Evolutionary conservation across 73 alveolate genomes (phyloP).

Genomic region (Breviolum minutum): DNA sequence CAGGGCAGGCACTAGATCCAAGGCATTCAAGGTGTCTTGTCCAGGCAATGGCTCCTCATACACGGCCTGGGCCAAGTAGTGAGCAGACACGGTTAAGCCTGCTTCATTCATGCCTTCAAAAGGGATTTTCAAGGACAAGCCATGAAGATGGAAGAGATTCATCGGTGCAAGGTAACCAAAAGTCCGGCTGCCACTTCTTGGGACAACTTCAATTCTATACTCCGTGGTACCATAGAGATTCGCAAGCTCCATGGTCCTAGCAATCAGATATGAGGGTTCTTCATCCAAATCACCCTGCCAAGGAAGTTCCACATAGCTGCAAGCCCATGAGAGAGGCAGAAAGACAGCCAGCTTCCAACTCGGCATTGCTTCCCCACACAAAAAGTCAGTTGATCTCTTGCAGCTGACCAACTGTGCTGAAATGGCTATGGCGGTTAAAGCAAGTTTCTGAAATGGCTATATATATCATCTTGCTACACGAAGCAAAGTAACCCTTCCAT

Average conservation of each 20-base stretch:
- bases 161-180: constrained; percentile 27
- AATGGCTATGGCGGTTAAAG: no score
- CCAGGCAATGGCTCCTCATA: constrained; percentile 50
- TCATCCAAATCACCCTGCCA: neutral
- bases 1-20: constrained; percentile 22
- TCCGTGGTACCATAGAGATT: constrained; percentile 10
- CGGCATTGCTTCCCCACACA: neutral
- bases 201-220: constrained; percentile 53
- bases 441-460: no score
- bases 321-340: constrained; percentile 44
- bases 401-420: no score
- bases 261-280: constrained; percentile 31
- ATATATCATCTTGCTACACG: no score
- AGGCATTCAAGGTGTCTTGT: neutral
- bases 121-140: neutral
- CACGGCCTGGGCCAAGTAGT: constrained; percentile 52
- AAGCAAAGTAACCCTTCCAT: no score
- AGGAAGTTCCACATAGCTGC: constrained; percentile 87
- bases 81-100: constrained; percentile 80
- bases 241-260: constrained; percentile 71
- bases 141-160: constrained; percentile 7
- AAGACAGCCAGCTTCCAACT: neutral
- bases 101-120: constrained; percentile 70
- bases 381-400: neutral
- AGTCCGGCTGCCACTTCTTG: neutral